phyloP scores from a whole-genome alignment of 2,329 filamentous ascomycete species.

The Trichophyton simii region DNA sequence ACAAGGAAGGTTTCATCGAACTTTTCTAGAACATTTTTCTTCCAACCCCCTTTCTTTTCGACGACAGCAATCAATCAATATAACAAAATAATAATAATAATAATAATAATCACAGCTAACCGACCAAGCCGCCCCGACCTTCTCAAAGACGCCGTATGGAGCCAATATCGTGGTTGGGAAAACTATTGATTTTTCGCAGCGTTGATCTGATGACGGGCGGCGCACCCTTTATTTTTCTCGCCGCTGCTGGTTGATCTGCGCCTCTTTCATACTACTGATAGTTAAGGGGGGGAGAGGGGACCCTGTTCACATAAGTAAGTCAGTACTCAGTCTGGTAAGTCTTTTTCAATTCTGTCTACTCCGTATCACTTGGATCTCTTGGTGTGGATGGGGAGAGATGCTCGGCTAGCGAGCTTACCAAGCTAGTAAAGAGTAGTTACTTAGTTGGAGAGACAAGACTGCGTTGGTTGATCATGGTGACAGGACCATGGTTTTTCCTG shows the following conservation, averaged over 20 bases:
- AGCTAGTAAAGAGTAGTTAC: background rate
- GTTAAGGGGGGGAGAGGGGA: background rate
- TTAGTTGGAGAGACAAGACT: background rate
- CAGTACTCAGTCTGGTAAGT: too few relatives aligned
- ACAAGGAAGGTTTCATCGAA: background rate
- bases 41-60: background rate
- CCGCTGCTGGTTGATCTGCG: background rate
- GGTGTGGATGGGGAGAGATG: too few relatives aligned
- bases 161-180: background rate
- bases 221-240: background rate
- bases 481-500: background rate
- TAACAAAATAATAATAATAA: background rate
- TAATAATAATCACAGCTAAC: background rate
- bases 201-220: constrained; percentile 2
- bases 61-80: too few relatives aligned
- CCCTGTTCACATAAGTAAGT: background rate
- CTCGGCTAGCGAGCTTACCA: background rate
- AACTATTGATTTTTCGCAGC: constrained; percentile 1
- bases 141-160: background rate
- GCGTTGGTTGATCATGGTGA: too few relatives aligned
- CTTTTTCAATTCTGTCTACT: too few relatives aligned
- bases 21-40: background rate
- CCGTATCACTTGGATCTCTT: too few relatives aligned
- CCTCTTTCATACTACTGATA: background rate
- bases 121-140: background rate